Conservation (phyloP, 768 basidiomycete genomes). For the Mycena albidolilacea region DNA sequence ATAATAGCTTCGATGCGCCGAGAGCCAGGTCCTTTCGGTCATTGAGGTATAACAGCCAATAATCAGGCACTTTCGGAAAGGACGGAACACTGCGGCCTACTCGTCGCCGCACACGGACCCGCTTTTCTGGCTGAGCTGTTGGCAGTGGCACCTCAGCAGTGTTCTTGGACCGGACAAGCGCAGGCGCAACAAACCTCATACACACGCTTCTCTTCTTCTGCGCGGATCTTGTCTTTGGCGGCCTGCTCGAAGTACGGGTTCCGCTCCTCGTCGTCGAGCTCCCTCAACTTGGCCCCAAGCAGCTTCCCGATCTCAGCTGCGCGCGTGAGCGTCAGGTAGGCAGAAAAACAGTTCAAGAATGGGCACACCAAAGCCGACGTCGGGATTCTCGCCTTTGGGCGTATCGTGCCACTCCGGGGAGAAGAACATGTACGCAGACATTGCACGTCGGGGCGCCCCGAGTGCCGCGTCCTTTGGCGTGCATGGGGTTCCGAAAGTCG, state of each 20-base stretch:
- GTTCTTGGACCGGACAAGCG: neutral
- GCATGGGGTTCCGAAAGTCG: conserved; percentile 56
- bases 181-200: conserved; percentile 57
- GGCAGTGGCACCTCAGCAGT: neutral
- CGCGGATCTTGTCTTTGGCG: conserved; percentile 87
- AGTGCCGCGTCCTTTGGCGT: conserved; percentile 34
- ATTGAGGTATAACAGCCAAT: no score
- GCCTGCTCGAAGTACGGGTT: conserved; percentile 95
- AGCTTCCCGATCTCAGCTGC: conserved; percentile 94
- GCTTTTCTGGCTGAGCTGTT: conserved; percentile 40
- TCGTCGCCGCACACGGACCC: conserved; percentile 48
- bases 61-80: no score
- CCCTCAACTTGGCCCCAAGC: conserved; percentile 98
- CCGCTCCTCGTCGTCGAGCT: conserved; percentile 91
- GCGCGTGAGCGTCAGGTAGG: conserved; percentile 12
- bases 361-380: conserved; percentile 87
- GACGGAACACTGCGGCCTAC: no score
- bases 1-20: no score
- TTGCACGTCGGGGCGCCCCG: conserved; percentile 85
- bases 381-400: conserved; percentile 96
- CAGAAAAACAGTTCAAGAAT: neutral
- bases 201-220: conserved; percentile 82
- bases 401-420: conserved; percentile 95
- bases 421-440: conserved; percentile 99
- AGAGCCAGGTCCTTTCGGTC: no score